Base-by-base conservation (phyloP, 306 rosid genomes). In the Lathyrus sativus region DNA sequence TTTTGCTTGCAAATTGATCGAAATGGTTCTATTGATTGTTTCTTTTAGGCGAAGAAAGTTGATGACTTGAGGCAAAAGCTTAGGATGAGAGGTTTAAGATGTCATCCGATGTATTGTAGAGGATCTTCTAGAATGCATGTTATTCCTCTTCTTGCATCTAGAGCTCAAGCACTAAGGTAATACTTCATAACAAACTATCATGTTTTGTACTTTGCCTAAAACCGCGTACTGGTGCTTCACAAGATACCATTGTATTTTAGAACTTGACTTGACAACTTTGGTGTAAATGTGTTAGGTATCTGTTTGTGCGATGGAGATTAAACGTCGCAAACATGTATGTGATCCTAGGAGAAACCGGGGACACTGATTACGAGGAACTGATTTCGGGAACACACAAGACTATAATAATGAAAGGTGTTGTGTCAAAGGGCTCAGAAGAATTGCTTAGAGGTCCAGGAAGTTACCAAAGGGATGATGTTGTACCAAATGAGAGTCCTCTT, bases 311-410 rank as follows among this genome's bases (percentile, higher is more conserved):
- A 2, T 91, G 97, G 97, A 83, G 90, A 71, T 22, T 89, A 76
- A 88, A 85, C 57, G 86, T 91, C 15, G 87, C 95, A 35, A 91
- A 87, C 84, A 91, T 91, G 97, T 87, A 80, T 67, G 91, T 91
- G 7, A 71, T 91, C 39, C 84, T 89, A 0, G 97, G 97, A 48
- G 96, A 91, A 81, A 83, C 80, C 6, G 96, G 97, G 37, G 97
- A 91, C 84, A 89, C 83, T 2, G 98, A 92, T 79, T 79, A 78
- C 42, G 98, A 92, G 59, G 98, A 92, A 75, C 59, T 92, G 95
- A 92, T 92, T 68, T 73, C 96, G 3, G 98, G 98, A 77, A 84
- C 90, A 67, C 96, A 92, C 74, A 89, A 85, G 88, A 87, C 95
- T 46, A 79, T 92, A 51, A 77, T 81, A 35, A 70, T 92, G 90